Evolutionary conservation across 2,329 filamentous ascomycete species (phyloP), one percentile per base, ranked within the genome.

Genomic region (Penicillium frequentans): DNA sequence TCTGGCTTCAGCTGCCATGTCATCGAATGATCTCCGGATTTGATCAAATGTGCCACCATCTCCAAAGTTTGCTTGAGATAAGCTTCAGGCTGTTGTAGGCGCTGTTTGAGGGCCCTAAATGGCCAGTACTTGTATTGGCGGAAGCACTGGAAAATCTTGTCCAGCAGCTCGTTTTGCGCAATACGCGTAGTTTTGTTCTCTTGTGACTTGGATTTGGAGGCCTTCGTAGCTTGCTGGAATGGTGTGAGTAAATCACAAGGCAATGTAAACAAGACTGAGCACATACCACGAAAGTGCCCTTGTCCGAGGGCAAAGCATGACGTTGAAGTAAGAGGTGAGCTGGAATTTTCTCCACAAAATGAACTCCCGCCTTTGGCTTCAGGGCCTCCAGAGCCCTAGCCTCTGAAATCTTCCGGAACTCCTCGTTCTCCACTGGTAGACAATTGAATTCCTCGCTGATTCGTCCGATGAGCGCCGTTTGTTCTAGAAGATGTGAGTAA

Each of bases 151-250:
- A 93, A 92, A 59, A 99, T 87, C 62, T 86, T 84, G 77, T 97
- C 93, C 76, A 96, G 79, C 61, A 99, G 86, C 68, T 95, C 89
- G 80, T 91, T 89, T 74, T 93, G 87, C 45, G 91, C 88, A 77
- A 98, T 93, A 77, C 95, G 93, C 33, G 91, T 90, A 27, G 90
- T 89, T 80, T 98, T 97, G 76, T 91, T 88, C 66, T 90, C 88
- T 72, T 85, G 84, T 6, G 84, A 79, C 66, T 76, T 74, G 63
- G 70, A 59, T 60, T 77, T 76, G 68, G 87, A 82, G 59, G 82
- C 77, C 73, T 86, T 84, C 67, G 77, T 74, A 50, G 72, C 71
- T 77, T 79, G 71, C 73, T 77, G 49, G 64, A 62, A 56, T 61
- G 66, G 56, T 55, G 62, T 66, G 43, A 77, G 62, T 51, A 52